A percentile compares a stretch with the other conserved stretches of the same genome.
phyloP scores from a whole-genome alignment of 2,329 filamentous ascomycete genomes.

The Phialemonium atrogriseum region DNA sequence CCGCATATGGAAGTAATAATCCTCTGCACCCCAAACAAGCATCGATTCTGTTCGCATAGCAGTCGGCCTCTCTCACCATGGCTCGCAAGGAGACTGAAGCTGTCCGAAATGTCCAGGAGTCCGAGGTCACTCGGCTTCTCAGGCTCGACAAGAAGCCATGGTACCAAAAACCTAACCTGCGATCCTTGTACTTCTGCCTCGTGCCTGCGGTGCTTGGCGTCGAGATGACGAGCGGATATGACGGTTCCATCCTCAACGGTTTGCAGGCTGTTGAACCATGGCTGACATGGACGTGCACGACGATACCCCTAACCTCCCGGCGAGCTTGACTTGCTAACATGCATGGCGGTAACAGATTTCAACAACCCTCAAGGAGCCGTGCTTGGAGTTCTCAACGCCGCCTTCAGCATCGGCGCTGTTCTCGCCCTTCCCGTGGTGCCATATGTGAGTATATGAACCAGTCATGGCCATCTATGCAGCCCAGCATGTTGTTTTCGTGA shows the following conservation, averaged over 20 bases:
- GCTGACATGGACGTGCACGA: conserved; percentile 22
- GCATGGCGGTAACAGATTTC: conserved; percentile 6
- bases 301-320: background rate
- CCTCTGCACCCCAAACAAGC: no score
- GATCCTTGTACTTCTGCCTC: conserved; percentile 9
- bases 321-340: background rate
- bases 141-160: conserved; percentile 10
- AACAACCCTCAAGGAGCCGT: conserved; percentile 12
- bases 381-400: conserved; percentile 14
- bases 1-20: no score
- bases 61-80: no score
- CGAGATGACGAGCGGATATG: conserved; percentile 15
- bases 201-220: conserved; percentile 10
- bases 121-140: conserved; percentile 8
- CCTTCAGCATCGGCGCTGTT: conserved; percentile 11
- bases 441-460: conserved; percentile 3
- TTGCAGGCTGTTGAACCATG: conserved; percentile 29
- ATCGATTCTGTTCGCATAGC: no score
- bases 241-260: conserved; percentile 31
- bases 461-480: no score
- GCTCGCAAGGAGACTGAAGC: conserved; percentile 8
- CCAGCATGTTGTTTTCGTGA: background rate
- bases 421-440: conserved; percentile 11
- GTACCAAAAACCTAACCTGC: conserved; percentile 15
- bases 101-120: conserved; percentile 6